These are phyloP conservation scores for Moricandia moricandioides DNA, from an alignment of 345 rosid genomes.

Conservation along the genomic window DNA sequence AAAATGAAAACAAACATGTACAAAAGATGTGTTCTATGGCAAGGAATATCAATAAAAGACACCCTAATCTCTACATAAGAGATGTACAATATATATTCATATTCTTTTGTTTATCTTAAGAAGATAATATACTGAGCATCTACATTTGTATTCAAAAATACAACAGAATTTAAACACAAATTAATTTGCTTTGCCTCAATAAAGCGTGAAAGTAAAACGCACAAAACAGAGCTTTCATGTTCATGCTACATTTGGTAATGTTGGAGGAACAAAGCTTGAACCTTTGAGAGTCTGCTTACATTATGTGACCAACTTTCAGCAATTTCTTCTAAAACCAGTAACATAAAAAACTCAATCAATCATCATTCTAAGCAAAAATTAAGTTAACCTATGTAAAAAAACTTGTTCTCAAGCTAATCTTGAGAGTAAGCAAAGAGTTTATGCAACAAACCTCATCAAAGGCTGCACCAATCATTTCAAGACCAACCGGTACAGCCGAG, in stretches of 20 bases:
- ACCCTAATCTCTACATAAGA: no score
- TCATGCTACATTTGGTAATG: slow-evolving; percentile 31
- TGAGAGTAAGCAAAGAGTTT: background rate
- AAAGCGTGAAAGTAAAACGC: background rate
- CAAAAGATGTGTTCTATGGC: background rate
- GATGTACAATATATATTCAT: no score
- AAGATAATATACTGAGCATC: background rate
- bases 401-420: background rate
- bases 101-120: background rate
- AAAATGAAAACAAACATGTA: background rate
- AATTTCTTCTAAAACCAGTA: slow-evolving; percentile 54
- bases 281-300: slow-evolving; percentile 81
- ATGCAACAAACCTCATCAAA: slow-evolving; percentile 66
- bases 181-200: background rate
- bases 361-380: background rate
- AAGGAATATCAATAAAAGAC: background rate
- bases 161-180: background rate
- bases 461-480: slow-evolving; percentile 88
- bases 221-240: background rate
- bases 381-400: background rate
- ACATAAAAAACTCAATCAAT: background rate
- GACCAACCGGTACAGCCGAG: slow-evolving; percentile 76
- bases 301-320: slow-evolving; percentile 71
- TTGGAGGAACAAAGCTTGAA: slow-evolving; percentile 66
- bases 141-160: background rate